Conservation (phyloP, 768 basidiomycete genomes). For the Kwoniella sp. region DNA sequence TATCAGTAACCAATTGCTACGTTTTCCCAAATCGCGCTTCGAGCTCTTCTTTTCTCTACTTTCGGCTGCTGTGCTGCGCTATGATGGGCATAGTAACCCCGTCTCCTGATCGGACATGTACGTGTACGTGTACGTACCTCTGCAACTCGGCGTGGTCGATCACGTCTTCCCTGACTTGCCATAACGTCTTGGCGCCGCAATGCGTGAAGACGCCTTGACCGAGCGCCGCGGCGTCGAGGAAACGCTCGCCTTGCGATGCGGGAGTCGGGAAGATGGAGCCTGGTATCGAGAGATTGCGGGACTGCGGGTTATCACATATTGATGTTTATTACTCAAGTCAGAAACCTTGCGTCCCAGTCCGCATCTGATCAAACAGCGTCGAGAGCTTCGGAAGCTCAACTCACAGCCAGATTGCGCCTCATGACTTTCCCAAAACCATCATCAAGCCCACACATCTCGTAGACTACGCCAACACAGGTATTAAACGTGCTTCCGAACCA, state of each 20-base stretch:
- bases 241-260: slow-evolving; percentile 65
- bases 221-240: slow-evolving; percentile 56
- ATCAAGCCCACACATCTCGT: slow-evolving; percentile 88
- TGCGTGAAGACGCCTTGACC: slow-evolving; percentile 60
- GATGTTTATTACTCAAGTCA: neutral
- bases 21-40: no score
- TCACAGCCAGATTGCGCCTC: slow-evolving; percentile 79
- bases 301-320: slow-evolving; percentile 57
- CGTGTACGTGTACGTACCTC: slow-evolving; percentile 28
- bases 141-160: slow-evolving; percentile 48
- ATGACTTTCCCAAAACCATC: slow-evolving; percentile 93
- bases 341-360: no score
- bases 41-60: no score
- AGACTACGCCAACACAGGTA: slow-evolving; percentile 62
- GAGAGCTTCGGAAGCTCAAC: slow-evolving; percentile 19
- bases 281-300: slow-evolving; percentile 72
- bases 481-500: slow-evolving; percentile 72
- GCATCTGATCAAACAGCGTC: no score
- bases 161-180: slow-evolving; percentile 64
- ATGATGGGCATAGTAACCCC: no score
- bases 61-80: no score
- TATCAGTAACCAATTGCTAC: no score
- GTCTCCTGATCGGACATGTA: neutral
- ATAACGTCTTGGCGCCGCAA: slow-evolving; percentile 67
- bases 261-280: slow-evolving; percentile 68